These are phyloP conservation scores for Centella asiatica DNA, from an alignment of 129 eudicot genomes.

Conservation along the genomic window DNA sequence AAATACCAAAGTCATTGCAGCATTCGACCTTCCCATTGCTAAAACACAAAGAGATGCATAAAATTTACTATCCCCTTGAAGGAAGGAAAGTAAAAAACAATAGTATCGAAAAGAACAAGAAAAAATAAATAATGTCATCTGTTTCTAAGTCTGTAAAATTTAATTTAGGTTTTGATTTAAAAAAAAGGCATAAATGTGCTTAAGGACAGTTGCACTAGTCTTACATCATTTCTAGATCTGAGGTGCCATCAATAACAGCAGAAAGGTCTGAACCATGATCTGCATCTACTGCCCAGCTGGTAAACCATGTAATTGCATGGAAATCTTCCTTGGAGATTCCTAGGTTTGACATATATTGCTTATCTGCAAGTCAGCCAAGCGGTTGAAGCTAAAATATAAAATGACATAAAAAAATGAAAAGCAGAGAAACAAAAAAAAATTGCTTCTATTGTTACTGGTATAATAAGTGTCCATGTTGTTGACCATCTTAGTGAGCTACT, in stretches of 20 bases:
- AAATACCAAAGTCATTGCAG: constrained; percentile 18
- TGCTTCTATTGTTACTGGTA: background rate
- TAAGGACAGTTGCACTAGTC: background rate
- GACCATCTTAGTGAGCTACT: background rate
- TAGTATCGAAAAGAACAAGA: no score
- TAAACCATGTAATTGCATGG: constrained; percentile 86
- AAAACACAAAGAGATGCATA: background rate
- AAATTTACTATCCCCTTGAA: background rate
- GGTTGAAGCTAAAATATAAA: background rate
- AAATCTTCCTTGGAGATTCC: constrained; percentile 71
- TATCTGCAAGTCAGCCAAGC: constrained; percentile 40
- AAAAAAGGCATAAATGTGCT: no score
- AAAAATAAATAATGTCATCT: no score
- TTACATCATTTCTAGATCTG: constrained; percentile 29
- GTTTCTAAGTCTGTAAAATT: no score
- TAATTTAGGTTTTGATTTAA: no score
- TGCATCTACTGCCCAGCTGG: constrained; percentile 98
- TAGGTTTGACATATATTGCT: constrained; percentile 35
- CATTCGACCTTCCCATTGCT: constrained; percentile 18
- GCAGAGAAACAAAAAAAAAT: background rate
- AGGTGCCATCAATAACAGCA: constrained; percentile 17
- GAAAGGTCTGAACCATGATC: constrained; percentile 57
- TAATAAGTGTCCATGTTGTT: constrained; percentile 32
- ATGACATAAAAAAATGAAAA: constrained; percentile 4
- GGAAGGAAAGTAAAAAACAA: no score